A percentile compares a stretch with the other conserved stretches of the same genome.
These are phyloP conservation scores for Phylloporus scabripes DNA, from an alignment of 768 basidiomycete genomes.

Conservation along the genomic window DNA sequence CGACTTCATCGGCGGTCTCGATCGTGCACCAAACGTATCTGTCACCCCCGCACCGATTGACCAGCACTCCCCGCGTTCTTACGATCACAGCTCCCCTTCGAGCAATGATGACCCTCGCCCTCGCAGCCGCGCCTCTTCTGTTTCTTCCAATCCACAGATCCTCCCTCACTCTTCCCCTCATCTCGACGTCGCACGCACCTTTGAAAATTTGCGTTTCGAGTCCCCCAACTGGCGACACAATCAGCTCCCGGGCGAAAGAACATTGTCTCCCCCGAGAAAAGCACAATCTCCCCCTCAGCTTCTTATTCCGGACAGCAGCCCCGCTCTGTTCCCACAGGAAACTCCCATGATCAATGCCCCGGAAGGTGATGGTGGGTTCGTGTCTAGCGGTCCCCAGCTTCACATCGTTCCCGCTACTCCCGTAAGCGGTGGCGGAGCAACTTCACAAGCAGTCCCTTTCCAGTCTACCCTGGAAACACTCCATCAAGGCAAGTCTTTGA, in stretches of 20 bases:
- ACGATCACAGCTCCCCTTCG: slow-evolving; percentile 62
- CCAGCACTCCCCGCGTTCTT: slow-evolving; percentile 39
- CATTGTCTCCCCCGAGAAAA: slow-evolving; percentile 41
- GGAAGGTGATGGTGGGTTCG: slow-evolving; percentile 46
- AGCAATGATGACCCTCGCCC: slow-evolving; percentile 49
- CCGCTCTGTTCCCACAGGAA: slow-evolving; percentile 37
- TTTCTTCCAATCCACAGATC: slow-evolving; percentile 51
- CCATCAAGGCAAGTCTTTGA: slow-evolving; percentile 46
- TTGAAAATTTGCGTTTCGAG: slow-evolving; percentile 59
- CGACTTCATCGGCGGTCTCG: slow-evolving; percentile 36
- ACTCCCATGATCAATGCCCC: slow-evolving; percentile 58
- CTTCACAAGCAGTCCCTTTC: slow-evolving; percentile 45
- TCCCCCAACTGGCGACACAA: slow-evolving; percentile 55
- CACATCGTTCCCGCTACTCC: slow-evolving; percentile 84
- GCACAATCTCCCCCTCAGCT: slow-evolving; percentile 61
- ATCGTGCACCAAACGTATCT: slow-evolving; percentile 32
- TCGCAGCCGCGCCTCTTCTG: slow-evolving; percentile 60
- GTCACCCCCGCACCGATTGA: slow-evolving; percentile 34
- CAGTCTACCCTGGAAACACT: slow-evolving; percentile 45
- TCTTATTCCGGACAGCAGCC: slow-evolving; percentile 51
- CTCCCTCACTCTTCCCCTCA: slow-evolving; percentile 47
- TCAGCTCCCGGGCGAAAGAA: slow-evolving; percentile 40
- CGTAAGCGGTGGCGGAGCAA: slow-evolving; percentile 54
- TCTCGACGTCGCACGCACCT: slow-evolving; percentile 49
- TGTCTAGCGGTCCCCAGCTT: slow-evolving; percentile 53